A percentile compares a stretch with the other conserved stretches of the same genome.
Conservation (phyloP, 2,329 filamentous ascomycete genomes). For the Claviceps africana region DNA sequence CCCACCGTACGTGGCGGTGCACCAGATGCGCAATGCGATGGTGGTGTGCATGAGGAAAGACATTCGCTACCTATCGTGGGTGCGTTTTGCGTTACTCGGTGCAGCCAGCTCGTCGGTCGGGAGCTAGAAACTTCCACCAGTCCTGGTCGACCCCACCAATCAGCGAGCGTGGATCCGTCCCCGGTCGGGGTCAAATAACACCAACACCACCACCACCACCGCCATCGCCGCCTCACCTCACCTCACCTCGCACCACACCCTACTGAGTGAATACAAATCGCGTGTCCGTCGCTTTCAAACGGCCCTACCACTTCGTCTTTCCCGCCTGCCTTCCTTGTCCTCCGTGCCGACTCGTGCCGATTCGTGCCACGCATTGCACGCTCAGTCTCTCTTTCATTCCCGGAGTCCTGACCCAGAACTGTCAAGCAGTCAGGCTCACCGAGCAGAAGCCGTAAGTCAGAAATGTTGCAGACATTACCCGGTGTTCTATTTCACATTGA, state of each 20-base stretch:
- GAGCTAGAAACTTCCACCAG: conserved; percentile 13
- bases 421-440: not conserved
- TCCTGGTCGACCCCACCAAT: not conserved
- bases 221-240: not conserved
- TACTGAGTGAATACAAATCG: not conserved
- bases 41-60: not conserved
- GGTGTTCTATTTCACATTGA: not conserved
- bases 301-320: not conserved
- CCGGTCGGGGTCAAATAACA: not conserved
- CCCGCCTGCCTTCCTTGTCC: not conserved
- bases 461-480: not conserved
- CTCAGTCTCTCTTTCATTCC: too few species aligned
- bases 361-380: not conserved
- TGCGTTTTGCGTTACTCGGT: not conserved
- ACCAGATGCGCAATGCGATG: not conserved
- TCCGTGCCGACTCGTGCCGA: not conserved
- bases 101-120: not conserved
- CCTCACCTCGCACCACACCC: not conserved
- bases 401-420: not conserved
- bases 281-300: not conserved
- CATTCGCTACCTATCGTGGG: not conserved
- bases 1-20: not conserved
- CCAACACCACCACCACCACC: conserved; percentile 1
- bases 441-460: not conserved
- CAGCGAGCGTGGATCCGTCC: not conserved